Evolutionary conservation across 1,139 yeast genomes (phyloP).

Genomic region (Yamadazyma jaroonii): DNA sequence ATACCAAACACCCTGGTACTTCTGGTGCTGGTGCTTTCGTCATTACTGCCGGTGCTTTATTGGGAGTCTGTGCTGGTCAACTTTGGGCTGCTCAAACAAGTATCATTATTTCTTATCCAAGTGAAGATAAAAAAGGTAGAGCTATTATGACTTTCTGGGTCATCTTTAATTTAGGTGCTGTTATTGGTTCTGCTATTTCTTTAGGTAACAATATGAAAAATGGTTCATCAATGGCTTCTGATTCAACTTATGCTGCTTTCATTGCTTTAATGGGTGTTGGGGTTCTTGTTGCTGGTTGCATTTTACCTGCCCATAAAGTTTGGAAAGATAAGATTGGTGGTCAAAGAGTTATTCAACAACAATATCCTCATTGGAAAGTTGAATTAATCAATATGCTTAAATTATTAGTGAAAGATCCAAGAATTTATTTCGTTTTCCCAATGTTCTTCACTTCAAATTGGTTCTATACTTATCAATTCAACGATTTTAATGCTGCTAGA

Average conservation of each 20-base stretch:
- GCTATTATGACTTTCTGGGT: conserved; percentile 61
- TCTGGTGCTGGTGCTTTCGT: conserved; percentile 40
- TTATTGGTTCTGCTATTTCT: conserved; percentile 56
- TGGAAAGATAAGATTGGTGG: conserved; percentile 36
- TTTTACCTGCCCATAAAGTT: conserved; percentile 51
- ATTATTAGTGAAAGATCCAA: conserved; percentile 45
- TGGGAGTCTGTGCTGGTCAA: conserved; percentile 55
- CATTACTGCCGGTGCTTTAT: conserved; percentile 57
- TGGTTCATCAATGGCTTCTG: conserved; percentile 38
- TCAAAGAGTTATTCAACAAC: conserved; percentile 41
- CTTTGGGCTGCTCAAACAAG: conserved; percentile 62
- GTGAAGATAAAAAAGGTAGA: conserved; percentile 54
- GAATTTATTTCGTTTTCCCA: conserved; percentile 50
- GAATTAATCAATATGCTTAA: conserved; percentile 44
- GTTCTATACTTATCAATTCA: conserved; percentile 66
- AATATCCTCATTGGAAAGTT: conserved; percentile 46
- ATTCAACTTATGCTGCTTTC: conserved; percentile 59
- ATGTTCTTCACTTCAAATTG: conserved; percentile 64
- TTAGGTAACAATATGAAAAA: conserved; percentile 48
- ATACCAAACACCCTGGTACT: conserved; percentile 24
- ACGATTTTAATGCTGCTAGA: conserved; percentile 54
- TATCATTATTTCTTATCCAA: conserved; percentile 56
- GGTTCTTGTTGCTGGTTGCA: conserved; percentile 34
- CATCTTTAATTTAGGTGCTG: conserved; percentile 64
- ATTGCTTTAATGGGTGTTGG: conserved; percentile 53